Percentiles rank a stretch among this genome's conserved stretches.
Conservation (phyloP, 2,329 filamentous ascomycete genomes). For the Aspergillus udagawae region DNA sequence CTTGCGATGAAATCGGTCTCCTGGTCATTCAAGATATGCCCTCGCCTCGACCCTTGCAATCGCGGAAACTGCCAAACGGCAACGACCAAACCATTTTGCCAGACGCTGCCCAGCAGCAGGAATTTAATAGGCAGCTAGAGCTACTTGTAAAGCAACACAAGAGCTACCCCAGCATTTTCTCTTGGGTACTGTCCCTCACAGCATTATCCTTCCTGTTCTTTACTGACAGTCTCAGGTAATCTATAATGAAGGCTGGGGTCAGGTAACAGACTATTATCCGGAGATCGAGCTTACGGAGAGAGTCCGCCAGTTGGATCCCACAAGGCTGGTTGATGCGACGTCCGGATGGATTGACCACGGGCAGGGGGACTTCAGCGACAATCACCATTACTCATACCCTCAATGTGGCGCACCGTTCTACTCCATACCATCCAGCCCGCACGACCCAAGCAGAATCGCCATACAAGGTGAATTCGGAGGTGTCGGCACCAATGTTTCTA, state of each 20-base stretch:
- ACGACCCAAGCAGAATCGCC: constrained; percentile 58
- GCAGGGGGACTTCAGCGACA: constrained; percentile 64
- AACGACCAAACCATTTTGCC: constrained; percentile 28
- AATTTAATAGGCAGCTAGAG: constrained; percentile 62
- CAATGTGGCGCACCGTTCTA: constrained; percentile 69
- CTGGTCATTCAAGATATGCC: constrained; percentile 72
- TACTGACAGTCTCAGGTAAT: constrained; percentile 47
- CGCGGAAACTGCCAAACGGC: constrained; percentile 15
- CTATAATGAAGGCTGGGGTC: constrained; percentile 71
- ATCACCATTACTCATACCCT: constrained; percentile 68
- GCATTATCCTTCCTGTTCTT: neutral
- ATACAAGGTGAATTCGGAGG: constrained; percentile 71
- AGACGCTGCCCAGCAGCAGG: constrained; percentile 51
- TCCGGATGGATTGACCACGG: constrained; percentile 67
- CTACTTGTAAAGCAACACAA: constrained; percentile 60
- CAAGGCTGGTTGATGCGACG: constrained; percentile 59
- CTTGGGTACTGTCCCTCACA: constrained; percentile 50
- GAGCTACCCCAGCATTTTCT: constrained; percentile 61
- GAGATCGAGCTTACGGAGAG: constrained; percentile 55
- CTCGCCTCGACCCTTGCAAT: constrained; percentile 46
- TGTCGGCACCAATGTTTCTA: constrained; percentile 61
- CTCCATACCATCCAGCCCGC: constrained; percentile 53
- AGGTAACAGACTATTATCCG: constrained; percentile 49
- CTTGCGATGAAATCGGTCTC: constrained; percentile 63
- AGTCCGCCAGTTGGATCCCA: constrained; percentile 58